phyloP scores from a whole-genome alignment of 164 flowering plant genomes.

The Cinnamomum chago region DNA sequence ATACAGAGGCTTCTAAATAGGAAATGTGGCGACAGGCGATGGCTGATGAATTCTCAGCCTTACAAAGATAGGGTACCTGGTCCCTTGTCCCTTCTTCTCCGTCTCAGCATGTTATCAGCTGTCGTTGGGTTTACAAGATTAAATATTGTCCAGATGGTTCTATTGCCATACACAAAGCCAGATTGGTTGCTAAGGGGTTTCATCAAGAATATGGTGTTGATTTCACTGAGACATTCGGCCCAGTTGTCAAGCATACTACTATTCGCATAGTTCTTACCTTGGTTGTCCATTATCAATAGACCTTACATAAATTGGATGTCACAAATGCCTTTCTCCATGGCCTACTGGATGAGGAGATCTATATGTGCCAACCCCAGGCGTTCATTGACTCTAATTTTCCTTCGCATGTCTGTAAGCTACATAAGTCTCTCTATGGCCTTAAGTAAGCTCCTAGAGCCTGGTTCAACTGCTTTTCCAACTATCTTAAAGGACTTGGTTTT shows the following conservation, averaged over 20 bases:
- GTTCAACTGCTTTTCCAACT: background rate
- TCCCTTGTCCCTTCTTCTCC: background rate
- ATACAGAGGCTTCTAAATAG: background rate
- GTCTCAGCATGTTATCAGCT: background rate
- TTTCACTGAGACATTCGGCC: too few species aligned
- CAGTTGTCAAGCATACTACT: too few species aligned
- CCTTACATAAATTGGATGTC: too few species aligned
- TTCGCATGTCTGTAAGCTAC: background rate
- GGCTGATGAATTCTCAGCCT: background rate
- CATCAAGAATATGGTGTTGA: too few species aligned
- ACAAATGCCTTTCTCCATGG: background rate
- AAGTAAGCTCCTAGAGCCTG: background rate
- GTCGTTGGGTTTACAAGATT: background rate
- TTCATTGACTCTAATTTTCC: background rate
- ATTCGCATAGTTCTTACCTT: too few species aligned
- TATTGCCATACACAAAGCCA: background rate
- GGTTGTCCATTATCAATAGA: too few species aligned
- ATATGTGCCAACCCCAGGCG: background rate
- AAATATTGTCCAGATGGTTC: background rate
- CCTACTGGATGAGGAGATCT: background rate
- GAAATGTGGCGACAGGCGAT: background rate
- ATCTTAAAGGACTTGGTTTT: background rate
- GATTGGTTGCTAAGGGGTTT: background rate
- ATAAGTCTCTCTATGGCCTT: background rate
- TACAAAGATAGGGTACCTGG: background rate